Evolutionary conservation across 2,329 filamentous ascomycete genomes (phyloP).

Genomic region (Mariannaea sp.): DNA sequence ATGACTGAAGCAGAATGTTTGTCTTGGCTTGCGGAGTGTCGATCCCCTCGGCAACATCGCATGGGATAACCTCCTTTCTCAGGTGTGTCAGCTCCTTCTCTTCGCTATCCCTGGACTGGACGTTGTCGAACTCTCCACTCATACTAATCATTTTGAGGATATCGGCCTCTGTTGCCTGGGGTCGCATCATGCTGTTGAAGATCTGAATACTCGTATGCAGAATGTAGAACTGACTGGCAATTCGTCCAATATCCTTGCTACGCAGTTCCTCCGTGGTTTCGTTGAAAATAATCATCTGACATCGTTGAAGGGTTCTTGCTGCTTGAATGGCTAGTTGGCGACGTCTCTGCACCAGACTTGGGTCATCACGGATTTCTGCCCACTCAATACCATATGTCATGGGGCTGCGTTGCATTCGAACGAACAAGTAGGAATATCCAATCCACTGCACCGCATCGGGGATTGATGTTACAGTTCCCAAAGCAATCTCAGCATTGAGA

Average conservation of each 20-base stretch:
- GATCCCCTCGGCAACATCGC: slow-evolving; percentile 75
- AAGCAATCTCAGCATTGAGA: slow-evolving; percentile 88
- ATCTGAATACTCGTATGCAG: slow-evolving; percentile 91
- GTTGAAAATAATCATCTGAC: slow-evolving; percentile 99
- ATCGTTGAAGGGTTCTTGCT: slow-evolving; percentile 83
- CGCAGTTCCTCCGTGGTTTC: slow-evolving; percentile 90
- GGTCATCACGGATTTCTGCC: slow-evolving; percentile 87
- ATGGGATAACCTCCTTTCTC: slow-evolving; percentile 71
- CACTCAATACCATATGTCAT: slow-evolving; percentile 94
- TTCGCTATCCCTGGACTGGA: slow-evolving; percentile 89
- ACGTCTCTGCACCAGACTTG: slow-evolving; percentile 81
- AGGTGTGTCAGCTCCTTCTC: slow-evolving; percentile 82
- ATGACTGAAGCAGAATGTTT: slow-evolving; percentile 91
- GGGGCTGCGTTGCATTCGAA: slow-evolving; percentile 92
- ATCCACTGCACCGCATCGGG: slow-evolving; percentile 95
- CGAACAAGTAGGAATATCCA: slow-evolving; percentile 96
- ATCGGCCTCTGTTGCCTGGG: slow-evolving; percentile 85
- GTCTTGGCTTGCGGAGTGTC: slow-evolving; percentile 85
- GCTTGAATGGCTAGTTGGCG: slow-evolving; percentile 87
- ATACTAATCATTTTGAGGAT: slow-evolving; percentile 95
- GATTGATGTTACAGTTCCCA: slow-evolving; percentile 95
- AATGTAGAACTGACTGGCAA: slow-evolving; percentile 97
- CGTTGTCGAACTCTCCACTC: slow-evolving; percentile 97
- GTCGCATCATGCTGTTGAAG: slow-evolving; percentile 94
- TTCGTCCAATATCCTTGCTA: slow-evolving; percentile 93